phyloP scores from a whole-genome alignment of 2,329 filamentous ascomycete genomes.

The Penicillium sp. region DNA sequence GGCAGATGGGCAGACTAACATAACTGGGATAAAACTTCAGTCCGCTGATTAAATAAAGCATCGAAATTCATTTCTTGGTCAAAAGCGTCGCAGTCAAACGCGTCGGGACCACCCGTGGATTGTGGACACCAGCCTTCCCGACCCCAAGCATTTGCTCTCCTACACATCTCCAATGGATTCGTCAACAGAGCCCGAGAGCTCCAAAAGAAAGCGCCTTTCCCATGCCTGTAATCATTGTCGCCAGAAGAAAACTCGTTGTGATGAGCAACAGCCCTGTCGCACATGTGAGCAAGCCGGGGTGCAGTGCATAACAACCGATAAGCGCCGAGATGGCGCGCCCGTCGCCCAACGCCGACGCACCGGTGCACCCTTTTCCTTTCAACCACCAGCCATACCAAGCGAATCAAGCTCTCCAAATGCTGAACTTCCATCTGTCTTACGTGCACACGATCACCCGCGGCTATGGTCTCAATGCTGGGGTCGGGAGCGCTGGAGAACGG shows the following conservation, averaged over 20 bases:
- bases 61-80: no score
- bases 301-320: slow-evolving; percentile 14
- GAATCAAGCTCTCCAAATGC: neutral
- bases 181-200: neutral
- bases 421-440: neutral
- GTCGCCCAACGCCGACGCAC: slow-evolving; percentile 7
- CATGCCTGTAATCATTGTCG: slow-evolving; percentile 15
- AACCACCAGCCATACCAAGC: neutral
- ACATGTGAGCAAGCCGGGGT: slow-evolving; percentile 10
- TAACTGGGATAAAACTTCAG: no score
- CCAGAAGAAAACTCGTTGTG: slow-evolving; percentile 14
- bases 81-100: neutral
- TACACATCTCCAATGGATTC: neutral
- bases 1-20: no score
- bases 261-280: slow-evolving; percentile 13
- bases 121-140: neutral
- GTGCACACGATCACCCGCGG: slow-evolving; percentile 4
- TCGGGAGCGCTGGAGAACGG: slow-evolving; percentile 14
- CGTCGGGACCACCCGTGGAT: neutral
- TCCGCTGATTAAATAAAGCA: no score
- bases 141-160: neutral
- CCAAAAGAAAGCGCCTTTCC: neutral
- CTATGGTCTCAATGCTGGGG: slow-evolving; percentile 13
- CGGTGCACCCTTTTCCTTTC: neutral
- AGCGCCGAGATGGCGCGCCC: slow-evolving; percentile 8